These are phyloP conservation scores for Penicillium nucicola DNA, from an alignment of 495 filamentous ascomycete genomes.

Conservation along the genomic window DNA sequence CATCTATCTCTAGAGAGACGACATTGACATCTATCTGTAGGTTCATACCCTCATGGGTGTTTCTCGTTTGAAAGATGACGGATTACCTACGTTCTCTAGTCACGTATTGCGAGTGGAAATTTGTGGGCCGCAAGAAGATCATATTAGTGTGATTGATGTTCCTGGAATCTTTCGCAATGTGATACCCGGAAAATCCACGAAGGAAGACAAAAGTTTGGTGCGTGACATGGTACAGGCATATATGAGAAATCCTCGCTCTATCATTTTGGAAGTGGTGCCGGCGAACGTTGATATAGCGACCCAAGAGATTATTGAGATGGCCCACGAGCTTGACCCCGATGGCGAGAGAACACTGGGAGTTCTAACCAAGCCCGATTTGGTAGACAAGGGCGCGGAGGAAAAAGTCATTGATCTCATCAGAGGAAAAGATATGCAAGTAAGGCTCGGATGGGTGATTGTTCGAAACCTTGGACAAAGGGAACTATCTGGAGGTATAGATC, in stretches of 20 bases:
- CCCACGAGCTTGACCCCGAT: conserved; percentile 44
- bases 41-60: conserved; percentile 30
- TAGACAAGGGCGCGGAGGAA: conserved; percentile 46
- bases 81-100: conserved; percentile 45
- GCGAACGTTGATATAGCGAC: conserved; percentile 62
- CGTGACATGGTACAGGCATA: conserved; percentile 52
- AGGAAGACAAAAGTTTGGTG: conserved; percentile 47
- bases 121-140: conserved; percentile 50
- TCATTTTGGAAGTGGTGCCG: conserved; percentile 59
- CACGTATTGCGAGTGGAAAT: conserved; percentile 61
- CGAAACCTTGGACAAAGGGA: conserved; percentile 46
- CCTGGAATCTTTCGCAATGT: conserved; percentile 62
- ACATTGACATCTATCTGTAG: conserved; percentile 6
- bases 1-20: not conserved
- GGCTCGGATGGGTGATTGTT: conserved; percentile 56
- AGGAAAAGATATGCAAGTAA: conserved; percentile 37
- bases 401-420: conserved; percentile 44
- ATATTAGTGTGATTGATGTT: conserved; percentile 62
- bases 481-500: conserved; percentile 8
- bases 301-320: conserved; percentile 57
- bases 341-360: conserved; percentile 56
- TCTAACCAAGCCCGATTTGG: conserved; percentile 59
- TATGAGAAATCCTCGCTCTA: conserved; percentile 50
- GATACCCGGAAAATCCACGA: conserved; percentile 45
- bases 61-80: conserved; percentile 8